A percentile compares a stretch with the other conserved stretches of the same genome.
Conservation (phyloP, 305 asterid species). For the Euphrasia arctica region DNA sequence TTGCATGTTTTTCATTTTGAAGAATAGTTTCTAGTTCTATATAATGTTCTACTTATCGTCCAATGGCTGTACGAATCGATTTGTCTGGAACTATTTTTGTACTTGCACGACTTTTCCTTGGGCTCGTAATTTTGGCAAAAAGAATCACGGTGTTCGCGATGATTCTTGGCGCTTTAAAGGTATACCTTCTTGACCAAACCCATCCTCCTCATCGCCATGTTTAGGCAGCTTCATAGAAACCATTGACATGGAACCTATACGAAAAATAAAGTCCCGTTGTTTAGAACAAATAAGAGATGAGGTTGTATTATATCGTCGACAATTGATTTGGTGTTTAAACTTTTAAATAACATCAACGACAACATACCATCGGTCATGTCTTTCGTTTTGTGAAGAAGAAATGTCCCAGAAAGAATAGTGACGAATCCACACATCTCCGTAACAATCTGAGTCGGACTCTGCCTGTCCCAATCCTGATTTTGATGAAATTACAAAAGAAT, state of each 20-base stretch:
- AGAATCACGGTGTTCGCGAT: conserved; percentile 38
- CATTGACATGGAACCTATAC: conserved; percentile 35
- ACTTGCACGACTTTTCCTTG: not conserved
- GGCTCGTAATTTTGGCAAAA: conserved; percentile 3
- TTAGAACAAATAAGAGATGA: too few species aligned
- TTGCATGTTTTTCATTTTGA: too few species aligned
- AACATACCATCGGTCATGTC: conserved; percentile 74
- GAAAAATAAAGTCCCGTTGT: not conserved
- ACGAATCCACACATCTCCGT: conserved; percentile 93
- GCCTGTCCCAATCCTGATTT: conserved; percentile 87
- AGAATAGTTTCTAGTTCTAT: too few species aligned
- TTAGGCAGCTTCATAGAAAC: conserved; percentile 37
- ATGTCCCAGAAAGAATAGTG: conserved; percentile 82
- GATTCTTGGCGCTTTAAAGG: conserved; percentile 72
- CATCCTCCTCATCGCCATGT: conserved; percentile 54
- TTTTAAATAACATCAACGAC: not conserved
- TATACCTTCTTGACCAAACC: conserved; percentile 53
- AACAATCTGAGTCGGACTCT: conserved; percentile 77
- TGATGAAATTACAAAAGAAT: conserved; percentile 12
- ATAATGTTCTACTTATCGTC: too few species aligned
- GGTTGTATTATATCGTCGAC: too few species aligned
- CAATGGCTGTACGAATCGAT: too few species aligned
- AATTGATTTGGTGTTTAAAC: too few species aligned
- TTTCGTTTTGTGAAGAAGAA: conserved; percentile 92
- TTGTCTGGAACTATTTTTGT: not conserved